Evolutionary conservation across 2,329 filamentous ascomycete species (phyloP).

Genomic region (Trichophyton rubrum): DNA sequence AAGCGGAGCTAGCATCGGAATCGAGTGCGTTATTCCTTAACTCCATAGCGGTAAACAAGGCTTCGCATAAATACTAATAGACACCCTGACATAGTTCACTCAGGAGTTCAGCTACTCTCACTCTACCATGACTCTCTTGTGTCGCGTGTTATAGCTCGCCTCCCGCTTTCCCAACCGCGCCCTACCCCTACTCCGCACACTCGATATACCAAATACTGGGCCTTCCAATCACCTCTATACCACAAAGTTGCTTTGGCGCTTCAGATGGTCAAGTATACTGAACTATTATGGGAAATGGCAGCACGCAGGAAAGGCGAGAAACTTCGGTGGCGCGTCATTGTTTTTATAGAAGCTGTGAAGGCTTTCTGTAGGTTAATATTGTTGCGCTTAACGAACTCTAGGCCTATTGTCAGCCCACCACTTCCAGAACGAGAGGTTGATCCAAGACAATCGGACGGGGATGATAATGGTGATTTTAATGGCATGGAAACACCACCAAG

Average conservation of each 20-base stretch:
- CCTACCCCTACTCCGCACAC: slow-evolving; percentile 46
- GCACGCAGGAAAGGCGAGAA: slow-evolving; percentile 72
- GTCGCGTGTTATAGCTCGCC: slow-evolving; percentile 47
- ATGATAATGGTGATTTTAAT: slow-evolving; percentile 40
- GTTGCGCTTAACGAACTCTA: slow-evolving; percentile 66
- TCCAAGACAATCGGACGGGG: slow-evolving; percentile 45
- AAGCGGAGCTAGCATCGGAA: slow-evolving; percentile 91
- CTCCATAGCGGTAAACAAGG: slow-evolving; percentile 7
- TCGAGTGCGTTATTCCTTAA: slow-evolving; percentile 42
- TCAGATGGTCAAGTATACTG: slow-evolving; percentile 86
- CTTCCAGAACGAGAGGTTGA: slow-evolving; percentile 77
- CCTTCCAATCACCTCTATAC: slow-evolving; percentile 55
- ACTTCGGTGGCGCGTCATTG: slow-evolving; percentile 72
- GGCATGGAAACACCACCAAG: slow-evolving; percentile 34
- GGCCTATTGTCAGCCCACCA: slow-evolving; percentile 70
- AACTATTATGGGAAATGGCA: slow-evolving; percentile 94
- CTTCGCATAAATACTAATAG: slow-evolving; percentile 11
- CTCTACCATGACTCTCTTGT: slow-evolving; percentile 88
- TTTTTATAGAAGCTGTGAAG: slow-evolving; percentile 75
- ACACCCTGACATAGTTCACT: slow-evolving; percentile 49
- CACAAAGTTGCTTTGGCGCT: slow-evolving; percentile 67
- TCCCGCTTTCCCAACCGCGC: slow-evolving; percentile 40
- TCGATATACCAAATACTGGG: slow-evolving; percentile 54
- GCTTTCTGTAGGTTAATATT: slow-evolving; percentile 71
- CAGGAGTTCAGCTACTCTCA: slow-evolving; percentile 75